Base-by-base conservation (phyloP, 768 basidiomycete genomes). In the Ramaria sp. region DNA sequence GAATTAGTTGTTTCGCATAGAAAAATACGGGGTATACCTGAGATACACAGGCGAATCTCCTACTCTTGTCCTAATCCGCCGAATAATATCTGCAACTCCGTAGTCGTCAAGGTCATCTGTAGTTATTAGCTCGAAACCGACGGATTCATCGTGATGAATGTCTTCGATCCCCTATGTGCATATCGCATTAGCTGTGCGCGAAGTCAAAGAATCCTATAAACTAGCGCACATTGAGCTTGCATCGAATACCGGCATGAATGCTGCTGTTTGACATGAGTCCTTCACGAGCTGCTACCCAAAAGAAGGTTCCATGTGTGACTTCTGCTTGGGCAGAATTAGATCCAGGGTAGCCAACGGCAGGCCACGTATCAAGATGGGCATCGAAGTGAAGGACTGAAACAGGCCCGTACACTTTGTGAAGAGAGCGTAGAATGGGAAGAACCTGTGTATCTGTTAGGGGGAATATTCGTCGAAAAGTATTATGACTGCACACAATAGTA, bases 301-400 rank as follows among this genome's bases (percentile, higher is more conserved):
- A 94, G 73, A 91, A 93, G 1, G 86, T 87, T 54, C 91, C 91
- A 63, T 94, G 91, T 0, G 83, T 92, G 41, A 91, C 73, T 58
- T 74, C 82, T 49, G 81, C 83, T 67, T 82, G 84, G 41, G 75
- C 78, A 20, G 78, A 79, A 39, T 67, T 62, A 17, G 66, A 74
- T 17, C 73, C 76, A 9, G 70, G 69, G 48, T 64, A 64, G 37
- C 27, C 49, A 37, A 57, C 33, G 22, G 1, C 59, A 22, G 51
- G 57, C 68, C 65, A 70, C 12, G 70, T 70, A 60, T 69, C 69
- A 22, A 70, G 64, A 54, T 71, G 71, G n/a, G 70, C 65, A 58
- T 72, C 70, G 50, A 71, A 69, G 58, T 72, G 70, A 47, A 91
- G 87, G 46, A 88, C 85, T 37, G 84, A 83, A 54, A 89, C 77